Evolutionary conservation across 352 stramenopile genomes (phyloP).

Genomic region (Globisporangium polare): DNA sequence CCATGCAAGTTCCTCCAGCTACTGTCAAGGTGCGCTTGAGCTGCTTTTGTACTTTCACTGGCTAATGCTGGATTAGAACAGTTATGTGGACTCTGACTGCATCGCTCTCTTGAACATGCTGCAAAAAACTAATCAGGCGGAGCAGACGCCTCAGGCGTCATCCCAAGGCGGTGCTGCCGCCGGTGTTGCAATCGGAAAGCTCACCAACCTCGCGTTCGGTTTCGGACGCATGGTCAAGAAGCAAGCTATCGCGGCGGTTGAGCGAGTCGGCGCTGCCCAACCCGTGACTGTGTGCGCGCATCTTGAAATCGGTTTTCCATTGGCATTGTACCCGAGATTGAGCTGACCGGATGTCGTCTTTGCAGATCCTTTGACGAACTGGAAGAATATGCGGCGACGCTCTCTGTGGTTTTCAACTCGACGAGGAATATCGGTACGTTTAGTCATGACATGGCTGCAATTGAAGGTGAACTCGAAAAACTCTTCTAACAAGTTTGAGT

Average conservation of each 20-base stretch:
- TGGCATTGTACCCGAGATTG: not conserved
- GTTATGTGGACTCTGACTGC: not conserved
- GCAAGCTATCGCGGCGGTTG: conserved; percentile 75
- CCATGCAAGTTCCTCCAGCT: not conserved
- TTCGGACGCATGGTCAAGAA: conserved; percentile 86
- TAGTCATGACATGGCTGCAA: not conserved
- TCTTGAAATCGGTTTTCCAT: not conserved
- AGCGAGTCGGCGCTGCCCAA: conserved; percentile 63
- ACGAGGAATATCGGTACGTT: conserved; percentile 56
- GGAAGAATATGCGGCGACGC: conserved; percentile 65
- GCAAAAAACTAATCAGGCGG: not conserved
- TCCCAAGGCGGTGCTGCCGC: conserved; percentile 17
- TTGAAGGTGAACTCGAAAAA: not conserved
- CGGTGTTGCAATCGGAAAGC: conserved; percentile 50
- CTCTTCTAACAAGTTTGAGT: not conserved
- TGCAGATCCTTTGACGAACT: conserved; percentile 49
- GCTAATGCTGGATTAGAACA: not conserved
- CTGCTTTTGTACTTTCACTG: not conserved
- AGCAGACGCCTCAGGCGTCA: not conserved
- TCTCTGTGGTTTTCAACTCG: conserved; percentile 73
- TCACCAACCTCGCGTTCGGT: conserved; percentile 76
- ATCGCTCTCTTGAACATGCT: not conserved
- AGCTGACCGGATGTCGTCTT: conserved; percentile 5
- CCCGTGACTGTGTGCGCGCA: conserved; percentile 42
- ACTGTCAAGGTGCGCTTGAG: conserved; percentile 2